These are phyloP conservation scores for Fusarium ambrosium DNA, from an alignment of 2,329 filamentous ascomycete species.

Conservation along the genomic window DNA sequence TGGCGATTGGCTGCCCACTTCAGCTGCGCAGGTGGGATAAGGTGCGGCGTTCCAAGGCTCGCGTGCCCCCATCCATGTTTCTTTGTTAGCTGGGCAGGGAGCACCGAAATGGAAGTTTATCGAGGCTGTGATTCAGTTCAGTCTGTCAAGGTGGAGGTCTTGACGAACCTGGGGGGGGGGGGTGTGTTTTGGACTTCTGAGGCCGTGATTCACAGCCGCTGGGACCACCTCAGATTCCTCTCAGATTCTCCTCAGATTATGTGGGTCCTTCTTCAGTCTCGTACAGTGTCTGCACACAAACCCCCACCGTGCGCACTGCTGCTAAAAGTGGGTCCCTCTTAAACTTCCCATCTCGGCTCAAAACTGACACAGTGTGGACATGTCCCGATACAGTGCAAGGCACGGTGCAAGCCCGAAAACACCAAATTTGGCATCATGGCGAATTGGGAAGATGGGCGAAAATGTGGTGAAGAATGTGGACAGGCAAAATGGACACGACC, in stretches of 20 bases:
- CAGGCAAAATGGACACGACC: background rate
- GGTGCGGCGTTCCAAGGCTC: constrained; percentile 21
- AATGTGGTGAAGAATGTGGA: background rate
- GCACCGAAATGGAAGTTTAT: background rate
- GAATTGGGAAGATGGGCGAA: background rate
- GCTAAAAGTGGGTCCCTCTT: too few relatives aligned
- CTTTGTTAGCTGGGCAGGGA: too few relatives aligned
- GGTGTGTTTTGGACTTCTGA: background rate
- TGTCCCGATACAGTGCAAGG: background rate
- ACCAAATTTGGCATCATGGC: background rate
- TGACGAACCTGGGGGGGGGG: too few relatives aligned
- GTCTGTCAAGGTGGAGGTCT: too few relatives aligned
- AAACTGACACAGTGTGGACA: too few relatives aligned
- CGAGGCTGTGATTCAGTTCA: background rate
- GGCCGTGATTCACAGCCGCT: background rate
- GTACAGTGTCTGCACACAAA: too few relatives aligned
- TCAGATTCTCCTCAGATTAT: background rate
- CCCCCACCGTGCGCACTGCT: too few relatives aligned
- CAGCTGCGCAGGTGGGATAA: constrained; percentile 27
- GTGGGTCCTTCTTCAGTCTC: background rate
- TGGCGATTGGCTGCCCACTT: constrained; percentile 19
- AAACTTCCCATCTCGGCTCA: too few relatives aligned
- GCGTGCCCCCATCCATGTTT: constrained; percentile 16
- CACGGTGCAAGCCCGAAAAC: background rate
- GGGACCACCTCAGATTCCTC: background rate